A percentile compares a stretch with the other conserved stretches of the same genome.
Evolutionary conservation across 345 rosid species (phyloP).

Genomic region (Acer negundo): DNA sequence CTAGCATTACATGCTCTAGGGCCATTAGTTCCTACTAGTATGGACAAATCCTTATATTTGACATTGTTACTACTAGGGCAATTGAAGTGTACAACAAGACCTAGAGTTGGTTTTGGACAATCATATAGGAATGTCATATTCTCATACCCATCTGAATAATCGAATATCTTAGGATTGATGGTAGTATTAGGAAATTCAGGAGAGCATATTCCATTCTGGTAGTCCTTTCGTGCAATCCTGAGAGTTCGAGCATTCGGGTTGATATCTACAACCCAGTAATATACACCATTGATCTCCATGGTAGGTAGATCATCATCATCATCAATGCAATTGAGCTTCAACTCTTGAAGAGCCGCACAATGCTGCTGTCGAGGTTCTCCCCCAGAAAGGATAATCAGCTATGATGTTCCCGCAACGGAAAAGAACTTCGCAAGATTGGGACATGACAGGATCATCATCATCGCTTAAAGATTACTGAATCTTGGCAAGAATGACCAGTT

Average conservation of each 20-base stretch:
- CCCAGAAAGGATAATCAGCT: conserved; percentile 43
- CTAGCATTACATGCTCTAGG: conserved; percentile 8
- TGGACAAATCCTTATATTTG: not conserved
- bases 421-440: too few relatives aligned
- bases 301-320: not conserved
- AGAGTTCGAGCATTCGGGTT: not conserved
- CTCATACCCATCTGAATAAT: not conserved
- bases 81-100: not conserved
- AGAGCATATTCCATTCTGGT: conserved; percentile 14
- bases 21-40: not conserved
- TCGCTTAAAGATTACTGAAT: not conserved
- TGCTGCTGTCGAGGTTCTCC: not conserved
- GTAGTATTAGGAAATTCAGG: conserved; percentile 3
- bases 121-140: conserved; percentile 29
- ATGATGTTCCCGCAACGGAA: conserved; percentile 36
- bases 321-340: conserved; percentile 38
- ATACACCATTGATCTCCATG: conserved; percentile 14
- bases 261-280: conserved; percentile 33
- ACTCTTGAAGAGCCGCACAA: conserved; percentile 49
- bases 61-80: not conserved
- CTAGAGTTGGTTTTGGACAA: not conserved
- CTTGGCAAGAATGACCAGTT: not conserved
- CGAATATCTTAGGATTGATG: conserved; percentile 15
- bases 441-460: too few relatives aligned
- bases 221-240: conserved; percentile 31